Evolutionary conservation across 164 flowering plant species (phyloP).

Genomic region (Stephania cephalantha): DNA sequence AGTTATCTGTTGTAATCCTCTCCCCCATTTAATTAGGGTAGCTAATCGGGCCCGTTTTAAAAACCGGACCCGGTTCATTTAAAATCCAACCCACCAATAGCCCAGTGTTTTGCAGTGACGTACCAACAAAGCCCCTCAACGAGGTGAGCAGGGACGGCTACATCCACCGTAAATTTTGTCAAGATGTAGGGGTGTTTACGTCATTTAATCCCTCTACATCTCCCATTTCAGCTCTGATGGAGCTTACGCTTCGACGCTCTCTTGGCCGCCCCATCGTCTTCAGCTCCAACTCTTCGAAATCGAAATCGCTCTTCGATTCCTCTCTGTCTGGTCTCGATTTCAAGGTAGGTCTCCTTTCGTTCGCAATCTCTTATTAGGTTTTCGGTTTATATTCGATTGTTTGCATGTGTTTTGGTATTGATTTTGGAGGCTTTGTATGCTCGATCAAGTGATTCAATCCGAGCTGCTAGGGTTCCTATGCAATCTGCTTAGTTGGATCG

Average conservation of each 20-base stretch:
- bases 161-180: background rate
- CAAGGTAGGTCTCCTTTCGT: background rate
- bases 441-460: constrained; percentile 1
- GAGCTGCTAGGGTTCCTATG: constrained; percentile 12
- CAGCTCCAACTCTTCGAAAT: background rate
- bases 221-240: background rate
- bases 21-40: too few species aligned
- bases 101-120: background rate
- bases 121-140: background rate
- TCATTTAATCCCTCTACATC: background rate
- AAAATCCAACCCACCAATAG: background rate
- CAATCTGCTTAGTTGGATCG: background rate
- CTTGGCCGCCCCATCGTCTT: background rate
- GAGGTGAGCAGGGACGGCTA: background rate
- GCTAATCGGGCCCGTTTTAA: background rate
- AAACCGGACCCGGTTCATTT: background rate
- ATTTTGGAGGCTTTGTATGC: background rate
- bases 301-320: background rate
- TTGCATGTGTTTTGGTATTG: background rate
- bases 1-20: too few species aligned
- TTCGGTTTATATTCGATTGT: background rate
- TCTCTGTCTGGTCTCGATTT: background rate
- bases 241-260: background rate
- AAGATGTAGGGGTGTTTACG: background rate
- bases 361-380: background rate